These are phyloP conservation scores for Populus hybrid DNA, from an alignment of 441 rosid species.

Conservation along the genomic window DNA sequence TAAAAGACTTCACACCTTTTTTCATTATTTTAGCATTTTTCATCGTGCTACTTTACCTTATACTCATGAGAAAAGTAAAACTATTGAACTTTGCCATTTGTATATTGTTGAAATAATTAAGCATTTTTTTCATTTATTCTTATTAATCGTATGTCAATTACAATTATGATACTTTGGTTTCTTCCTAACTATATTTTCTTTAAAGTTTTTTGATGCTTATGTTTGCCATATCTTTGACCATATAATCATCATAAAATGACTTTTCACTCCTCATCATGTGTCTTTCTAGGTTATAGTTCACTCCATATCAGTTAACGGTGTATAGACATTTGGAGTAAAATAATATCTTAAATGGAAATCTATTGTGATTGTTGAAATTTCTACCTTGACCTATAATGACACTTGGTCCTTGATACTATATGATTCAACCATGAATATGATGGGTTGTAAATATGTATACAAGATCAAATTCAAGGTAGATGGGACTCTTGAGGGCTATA, in stretches of 20 bases:
- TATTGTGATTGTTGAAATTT: too few species aligned
- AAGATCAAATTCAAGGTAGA: too few species aligned
- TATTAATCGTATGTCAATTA: too few species aligned
- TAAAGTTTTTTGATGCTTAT: not conserved
- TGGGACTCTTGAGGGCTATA: not conserved
- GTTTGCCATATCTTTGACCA: not conserved
- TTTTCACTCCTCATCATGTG: not conserved
- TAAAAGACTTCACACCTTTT: too few species aligned
- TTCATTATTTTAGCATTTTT: too few species aligned
- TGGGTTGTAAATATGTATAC: not conserved
- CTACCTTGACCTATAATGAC: too few species aligned
- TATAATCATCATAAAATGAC: not conserved
- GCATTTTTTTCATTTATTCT: too few species aligned
- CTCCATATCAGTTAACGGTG: not conserved
- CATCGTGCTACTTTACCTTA: not conserved
- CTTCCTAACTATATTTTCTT: not conserved
- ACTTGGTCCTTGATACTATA: too few species aligned
- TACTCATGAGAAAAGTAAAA: not conserved
- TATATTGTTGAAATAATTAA: not conserved
- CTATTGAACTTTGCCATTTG: not conserved
- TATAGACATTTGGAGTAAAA: too few species aligned
- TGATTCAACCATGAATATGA: too few species aligned
- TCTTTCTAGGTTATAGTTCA: not conserved
- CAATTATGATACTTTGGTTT: too few species aligned
- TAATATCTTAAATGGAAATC: not conserved